Conservation (phyloP, 176 grass and related monocot genomes). For the Bromus sterilis region DNA sequence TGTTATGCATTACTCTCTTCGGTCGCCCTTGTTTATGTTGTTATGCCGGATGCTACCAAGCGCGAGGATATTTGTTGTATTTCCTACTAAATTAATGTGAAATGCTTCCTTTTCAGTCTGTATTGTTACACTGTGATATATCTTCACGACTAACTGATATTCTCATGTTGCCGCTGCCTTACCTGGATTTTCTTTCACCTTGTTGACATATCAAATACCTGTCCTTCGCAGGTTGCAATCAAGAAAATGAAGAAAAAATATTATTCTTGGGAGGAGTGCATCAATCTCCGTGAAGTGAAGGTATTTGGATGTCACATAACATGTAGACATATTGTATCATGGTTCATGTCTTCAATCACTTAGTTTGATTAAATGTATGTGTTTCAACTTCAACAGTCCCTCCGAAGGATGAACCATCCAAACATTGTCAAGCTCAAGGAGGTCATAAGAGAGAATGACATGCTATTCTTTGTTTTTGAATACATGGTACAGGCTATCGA, state of each 20-base stretch:
- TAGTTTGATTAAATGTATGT: background rate
- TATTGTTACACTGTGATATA: background rate
- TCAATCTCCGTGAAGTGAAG: conserved; percentile 99
- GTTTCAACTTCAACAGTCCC: conserved; percentile 43
- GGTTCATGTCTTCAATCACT: background rate
- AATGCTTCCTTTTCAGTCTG: background rate
- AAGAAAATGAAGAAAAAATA: conserved; percentile 99
- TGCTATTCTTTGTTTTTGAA: conserved; percentile 90
- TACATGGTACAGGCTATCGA: conserved; percentile 71
- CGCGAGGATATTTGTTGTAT: background rate
- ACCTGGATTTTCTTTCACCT: background rate
- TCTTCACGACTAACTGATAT: background rate
- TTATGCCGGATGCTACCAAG: background rate
- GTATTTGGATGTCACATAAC: conserved; percentile 32
- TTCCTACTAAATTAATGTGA: background rate
- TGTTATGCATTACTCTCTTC: background rate
- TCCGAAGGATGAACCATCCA: conserved; percentile 93
- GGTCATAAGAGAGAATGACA: conserved; percentile 95
- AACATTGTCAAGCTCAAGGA: conserved; percentile 99
- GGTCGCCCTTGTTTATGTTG: background rate
- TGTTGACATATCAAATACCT: background rate
- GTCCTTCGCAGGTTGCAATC: conserved; percentile 65
- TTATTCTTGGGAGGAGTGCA: conserved; percentile 93
- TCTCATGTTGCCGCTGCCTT: background rate
- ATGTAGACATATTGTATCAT: background rate